Base-by-base conservation (phyloP, 1,284 basidiomycete species). In the Pseudozyma tsukubaensis region DNA sequence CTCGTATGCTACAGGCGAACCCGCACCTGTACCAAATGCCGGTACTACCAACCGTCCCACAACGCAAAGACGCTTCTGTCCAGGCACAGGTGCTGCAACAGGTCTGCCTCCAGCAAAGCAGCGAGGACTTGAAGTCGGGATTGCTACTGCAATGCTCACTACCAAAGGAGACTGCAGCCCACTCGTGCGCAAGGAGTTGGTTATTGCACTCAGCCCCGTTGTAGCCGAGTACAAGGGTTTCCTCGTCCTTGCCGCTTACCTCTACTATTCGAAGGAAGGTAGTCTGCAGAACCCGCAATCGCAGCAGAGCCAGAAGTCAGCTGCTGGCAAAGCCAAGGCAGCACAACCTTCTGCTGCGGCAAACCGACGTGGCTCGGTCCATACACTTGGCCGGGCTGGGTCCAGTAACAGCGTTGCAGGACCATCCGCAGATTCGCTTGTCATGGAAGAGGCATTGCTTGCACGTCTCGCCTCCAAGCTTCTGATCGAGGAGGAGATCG, bases 151-250 rank as follows among this genome's bases (percentile, higher is more conserved):
- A 10, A 83, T 85, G 48, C 90, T 93, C 49, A 85, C 86, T 1
- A 92, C 94, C 68, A 93, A 93, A 84, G 93, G 94, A 59, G 96
- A 99, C 83, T 96, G 93, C 3, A 94, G 92, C 70, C 96, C 97
- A 0, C 92, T 97, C 89, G 95, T 96, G 8, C 88, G 97, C 69
- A 97, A 97, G 86, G 97, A 99, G 85, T 87, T 98, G 12, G 88
- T 98, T 39, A 90, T 97, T 39, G 88, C 98, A 43, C 91, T 98
- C 54, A 95, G 93, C 77, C 94, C 94, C 76, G 87, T 99, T 21
- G 94, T 96, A 14, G 92, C 94, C 83, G 94, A 97, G 85, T 98
- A 95, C 92, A 88, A 94, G 65, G 95, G 96, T 11, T 94, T 94
- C 87, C 94, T 98, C 78, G 92, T 96, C 50, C 90, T 95, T 36